These are phyloP conservation scores for Backusella westeae DNA, from an alignment of 192 early-diverging fungal genomes.

Conservation along the genomic window DNA sequence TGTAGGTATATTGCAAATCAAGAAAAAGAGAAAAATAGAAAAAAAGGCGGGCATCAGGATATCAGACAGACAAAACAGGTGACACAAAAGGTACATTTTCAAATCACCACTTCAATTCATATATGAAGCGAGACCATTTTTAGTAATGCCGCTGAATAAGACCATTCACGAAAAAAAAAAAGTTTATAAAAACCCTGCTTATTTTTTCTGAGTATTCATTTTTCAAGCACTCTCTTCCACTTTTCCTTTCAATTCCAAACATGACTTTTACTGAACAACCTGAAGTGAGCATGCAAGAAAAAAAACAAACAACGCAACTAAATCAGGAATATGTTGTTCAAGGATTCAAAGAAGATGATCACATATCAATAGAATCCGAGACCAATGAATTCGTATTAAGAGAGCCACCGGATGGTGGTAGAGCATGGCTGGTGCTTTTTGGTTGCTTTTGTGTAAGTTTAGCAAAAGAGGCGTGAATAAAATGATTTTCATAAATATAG, in stretches of 20 bases:
- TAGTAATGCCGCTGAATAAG: neutral
- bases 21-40: neutral
- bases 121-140: neutral
- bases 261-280: neutral
- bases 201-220: neutral
- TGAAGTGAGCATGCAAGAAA: neutral
- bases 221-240: neutral
- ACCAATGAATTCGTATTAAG: neutral
- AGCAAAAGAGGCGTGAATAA: too few species aligned
- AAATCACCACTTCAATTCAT: neutral
- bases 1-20: neutral
- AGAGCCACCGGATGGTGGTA: constrained; percentile 25
- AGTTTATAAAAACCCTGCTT: neutral
- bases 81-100: neutral
- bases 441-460: constrained; percentile 27
- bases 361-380: neutral
- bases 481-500: neutral
- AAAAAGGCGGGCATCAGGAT: neutral
- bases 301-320: neutral
- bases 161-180: neutral
- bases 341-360: neutral
- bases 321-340: neutral
- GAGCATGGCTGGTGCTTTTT: constrained; percentile 18
- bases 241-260: neutral
- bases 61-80: neutral